Evolutionary conservation across 2,329 filamentous ascomycete genomes (phyloP).

Genomic region (Rhynchosporium agropyri): DNA sequence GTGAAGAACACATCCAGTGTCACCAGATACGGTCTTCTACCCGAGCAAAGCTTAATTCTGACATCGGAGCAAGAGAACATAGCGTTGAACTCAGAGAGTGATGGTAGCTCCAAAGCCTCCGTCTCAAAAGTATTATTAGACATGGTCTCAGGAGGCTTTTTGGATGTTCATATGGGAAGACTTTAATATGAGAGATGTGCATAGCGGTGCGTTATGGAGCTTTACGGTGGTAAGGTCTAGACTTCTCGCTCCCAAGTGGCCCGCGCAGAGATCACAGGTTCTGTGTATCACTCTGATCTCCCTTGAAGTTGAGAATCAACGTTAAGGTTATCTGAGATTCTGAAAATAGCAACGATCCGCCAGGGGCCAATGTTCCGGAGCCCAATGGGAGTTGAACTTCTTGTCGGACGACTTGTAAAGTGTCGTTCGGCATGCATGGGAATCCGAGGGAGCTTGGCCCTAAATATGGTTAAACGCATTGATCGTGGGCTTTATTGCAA

Average conservation of each 20-base stretch:
- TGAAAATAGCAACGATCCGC: slow-evolving; percentile 17
- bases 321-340: slow-evolving; percentile 25
- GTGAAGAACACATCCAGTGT: slow-evolving; percentile 19
- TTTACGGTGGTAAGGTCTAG: background rate
- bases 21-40: slow-evolving; percentile 23
- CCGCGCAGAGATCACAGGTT: background rate
- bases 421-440: background rate
- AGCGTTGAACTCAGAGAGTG: slow-evolving; percentile 21
- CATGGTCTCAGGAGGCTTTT: slow-evolving; percentile 2
- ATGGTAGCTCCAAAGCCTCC: slow-evolving; percentile 8
- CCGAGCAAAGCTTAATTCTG: slow-evolving; percentile 25
- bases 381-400: slow-evolving; percentile 7
- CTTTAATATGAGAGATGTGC: background rate
- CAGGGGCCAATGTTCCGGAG: slow-evolving; percentile 15
- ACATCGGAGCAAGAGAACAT: slow-evolving; percentile 20
- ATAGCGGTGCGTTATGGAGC: background rate
- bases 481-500: slow-evolving; percentile 19
- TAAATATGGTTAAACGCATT: slow-evolving; percentile 22
- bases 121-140: slow-evolving; percentile 18
- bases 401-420: background rate
- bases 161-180: background rate
- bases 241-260: background rate
- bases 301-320: background rate
- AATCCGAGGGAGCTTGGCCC: slow-evolving; percentile 15
- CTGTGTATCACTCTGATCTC: background rate